A percentile compares a stretch with the other conserved stretches of the same genome.
Conservation (phyloP, 83 land plant genomes). For the Isoetes engelmannii region DNA sequence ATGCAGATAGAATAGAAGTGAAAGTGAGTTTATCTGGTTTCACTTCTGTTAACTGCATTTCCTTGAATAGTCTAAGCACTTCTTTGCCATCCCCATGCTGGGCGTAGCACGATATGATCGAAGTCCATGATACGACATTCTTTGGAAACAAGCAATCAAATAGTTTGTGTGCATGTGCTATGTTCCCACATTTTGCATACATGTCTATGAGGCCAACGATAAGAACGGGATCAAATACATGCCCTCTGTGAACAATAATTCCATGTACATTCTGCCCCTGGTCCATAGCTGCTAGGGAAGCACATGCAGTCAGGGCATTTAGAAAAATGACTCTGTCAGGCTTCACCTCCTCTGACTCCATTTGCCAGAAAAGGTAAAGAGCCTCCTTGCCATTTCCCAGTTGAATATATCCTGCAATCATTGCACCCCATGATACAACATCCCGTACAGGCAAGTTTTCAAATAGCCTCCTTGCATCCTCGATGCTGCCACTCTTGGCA, state of each 20-base stretch:
- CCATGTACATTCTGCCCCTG: constrained; percentile 38
- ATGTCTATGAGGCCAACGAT: constrained; percentile 39
- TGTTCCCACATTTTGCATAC: constrained; percentile 39
- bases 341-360: constrained; percentile 18
- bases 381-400: constrained; percentile 24
- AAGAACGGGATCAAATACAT: constrained; percentile 15
- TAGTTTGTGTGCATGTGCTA: constrained; percentile 24
- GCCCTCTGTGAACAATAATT: constrained; percentile 7
- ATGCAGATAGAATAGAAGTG: constrained; percentile 30
- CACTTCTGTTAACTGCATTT: constrained; percentile 20
- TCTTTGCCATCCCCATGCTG: constrained; percentile 29
- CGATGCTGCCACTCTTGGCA: constrained; percentile 17
- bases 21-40: constrained; percentile 36
- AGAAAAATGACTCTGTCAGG: constrained; percentile 30
- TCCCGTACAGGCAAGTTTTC: constrained; percentile 25
- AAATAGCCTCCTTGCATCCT: constrained; percentile 25
- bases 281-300: constrained; percentile 33
- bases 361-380: constrained; percentile 20
- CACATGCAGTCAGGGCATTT: constrained; percentile 39
- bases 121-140: constrained; percentile 34
- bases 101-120: constrained; percentile 35
- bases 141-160: constrained; percentile 25
- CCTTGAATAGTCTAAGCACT: constrained; percentile 27
- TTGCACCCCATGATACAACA: constrained; percentile 33
- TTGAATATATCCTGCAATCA: constrained; percentile 41